Evolutionary conservation across 495 filamentous ascomycete species (phyloP).

Genomic region (Xylaria palmicola): DNA sequence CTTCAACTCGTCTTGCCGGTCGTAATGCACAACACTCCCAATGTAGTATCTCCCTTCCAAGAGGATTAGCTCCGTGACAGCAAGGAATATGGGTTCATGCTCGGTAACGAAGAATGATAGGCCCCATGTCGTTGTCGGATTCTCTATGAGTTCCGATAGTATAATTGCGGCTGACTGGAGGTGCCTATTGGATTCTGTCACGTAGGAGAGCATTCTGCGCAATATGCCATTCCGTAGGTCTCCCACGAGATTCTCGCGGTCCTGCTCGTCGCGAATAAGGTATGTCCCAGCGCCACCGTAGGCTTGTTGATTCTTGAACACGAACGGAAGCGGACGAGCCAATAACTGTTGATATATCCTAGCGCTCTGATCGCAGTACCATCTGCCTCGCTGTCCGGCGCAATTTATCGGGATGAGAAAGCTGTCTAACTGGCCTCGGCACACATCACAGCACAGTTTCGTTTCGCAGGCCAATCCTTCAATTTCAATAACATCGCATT

Average conservation of each 20-base stretch:
- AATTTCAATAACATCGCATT: background rate
- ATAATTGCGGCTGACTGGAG: conserved; percentile 26
- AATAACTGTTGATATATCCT: conserved; percentile 19
- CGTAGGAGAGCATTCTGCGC: conserved; percentile 25
- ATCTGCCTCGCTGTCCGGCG: conserved; percentile 20
- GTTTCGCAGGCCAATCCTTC: conserved; percentile 18
- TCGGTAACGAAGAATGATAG: conserved; percentile 30
- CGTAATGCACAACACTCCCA: conserved; percentile 31
- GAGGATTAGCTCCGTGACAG: conserved; percentile 31
- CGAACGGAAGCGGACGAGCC: conserved; percentile 26
- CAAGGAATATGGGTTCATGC: conserved; percentile 27
- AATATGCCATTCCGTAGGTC: conserved; percentile 24
- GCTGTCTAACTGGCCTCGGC: background rate
- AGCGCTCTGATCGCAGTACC: conserved; percentile 22
- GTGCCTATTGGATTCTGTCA: conserved; percentile 25
- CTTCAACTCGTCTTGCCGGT: conserved; percentile 22
- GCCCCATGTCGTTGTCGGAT: conserved; percentile 30
- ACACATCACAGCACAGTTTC: conserved; percentile 20
- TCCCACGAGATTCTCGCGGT: conserved; percentile 21
- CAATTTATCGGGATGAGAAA: conserved; percentile 21
- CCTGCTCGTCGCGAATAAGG: conserved; percentile 19
- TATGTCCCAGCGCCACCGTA: conserved; percentile 39
- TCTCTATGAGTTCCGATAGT: conserved; percentile 24
- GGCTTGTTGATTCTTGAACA: conserved; percentile 37
- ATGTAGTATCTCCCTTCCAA: conserved; percentile 28